Percentiles rank a stretch among this genome's conserved stretches.
Conservation (phyloP, 352 stramenopile genomes). For the Peronosclerospora sorghi region DNA sequence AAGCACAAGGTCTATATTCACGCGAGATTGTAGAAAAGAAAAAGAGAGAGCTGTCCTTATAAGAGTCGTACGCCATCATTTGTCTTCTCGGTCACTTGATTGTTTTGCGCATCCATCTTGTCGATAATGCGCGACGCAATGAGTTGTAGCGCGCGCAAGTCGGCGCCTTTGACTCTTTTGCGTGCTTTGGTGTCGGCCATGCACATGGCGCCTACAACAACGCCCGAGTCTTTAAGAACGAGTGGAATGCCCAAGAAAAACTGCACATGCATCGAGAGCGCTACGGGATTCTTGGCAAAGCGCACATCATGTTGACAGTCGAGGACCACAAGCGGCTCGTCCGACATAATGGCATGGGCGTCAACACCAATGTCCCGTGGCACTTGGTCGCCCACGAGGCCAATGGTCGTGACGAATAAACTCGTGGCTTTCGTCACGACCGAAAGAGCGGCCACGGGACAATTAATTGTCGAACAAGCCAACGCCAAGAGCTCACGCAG, state of each 20-base stretch:
- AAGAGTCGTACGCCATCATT: slow-evolving; percentile 26
- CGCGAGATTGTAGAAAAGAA: too few relatives aligned
- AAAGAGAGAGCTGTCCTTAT: slow-evolving; percentile 10
- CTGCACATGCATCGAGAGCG: slow-evolving; percentile 54
- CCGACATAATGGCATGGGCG: slow-evolving; percentile 65
- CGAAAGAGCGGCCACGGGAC: slow-evolving; percentile 53
- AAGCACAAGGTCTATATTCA: slow-evolving; percentile 3
- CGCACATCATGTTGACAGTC: slow-evolving; percentile 64
- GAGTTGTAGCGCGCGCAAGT: slow-evolving; percentile 55
- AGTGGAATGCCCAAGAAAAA: slow-evolving; percentile 74
- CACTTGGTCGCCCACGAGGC: slow-evolving; percentile 64
- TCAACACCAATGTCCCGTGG: slow-evolving; percentile 68
- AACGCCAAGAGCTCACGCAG: slow-evolving; percentile 67
- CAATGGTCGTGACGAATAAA: slow-evolving; percentile 66
- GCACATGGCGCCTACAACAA: slow-evolving; percentile 61
- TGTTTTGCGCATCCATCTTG: slow-evolving; percentile 55
- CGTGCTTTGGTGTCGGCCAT: slow-evolving; percentile 56
- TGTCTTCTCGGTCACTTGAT: slow-evolving; percentile 17
- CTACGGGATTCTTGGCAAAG: slow-evolving; percentile 68
- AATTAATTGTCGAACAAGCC: slow-evolving; percentile 54
- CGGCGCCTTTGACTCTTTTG: slow-evolving; percentile 47
- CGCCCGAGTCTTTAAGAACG: slow-evolving; percentile 45
- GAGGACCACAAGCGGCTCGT: slow-evolving; percentile 59
- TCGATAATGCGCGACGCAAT: slow-evolving; percentile 58
- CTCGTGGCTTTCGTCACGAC: slow-evolving; percentile 63